These are phyloP conservation scores for Biscogniauxia sp. DNA, from an alignment of 2,329 filamentous ascomycete species.

Conservation along the genomic window DNA sequence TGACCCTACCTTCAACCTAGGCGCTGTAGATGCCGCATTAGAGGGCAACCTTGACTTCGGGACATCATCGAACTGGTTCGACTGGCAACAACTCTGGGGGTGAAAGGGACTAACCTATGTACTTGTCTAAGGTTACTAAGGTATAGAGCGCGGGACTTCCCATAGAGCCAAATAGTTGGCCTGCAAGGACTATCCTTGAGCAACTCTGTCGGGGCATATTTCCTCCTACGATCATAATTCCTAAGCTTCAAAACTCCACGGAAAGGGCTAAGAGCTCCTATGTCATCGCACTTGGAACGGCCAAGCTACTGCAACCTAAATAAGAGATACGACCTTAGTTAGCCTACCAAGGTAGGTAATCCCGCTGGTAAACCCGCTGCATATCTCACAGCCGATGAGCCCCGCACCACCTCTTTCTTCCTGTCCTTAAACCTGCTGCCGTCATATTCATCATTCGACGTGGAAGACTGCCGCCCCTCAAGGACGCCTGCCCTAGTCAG, in stretches of 20 bases:
- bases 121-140: neutral
- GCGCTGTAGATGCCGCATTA: slow-evolving; percentile 52
- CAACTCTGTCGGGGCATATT: neutral
- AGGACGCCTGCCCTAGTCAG: neutral
- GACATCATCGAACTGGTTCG: slow-evolving; percentile 49
- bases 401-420: neutral
- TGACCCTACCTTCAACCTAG: slow-evolving; percentile 53
- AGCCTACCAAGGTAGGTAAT: neutral
- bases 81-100: slow-evolving; percentile 33
- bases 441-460: neutral
- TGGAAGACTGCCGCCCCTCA: neutral
- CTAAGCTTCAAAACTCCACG: neutral
- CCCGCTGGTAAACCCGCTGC: neutral
- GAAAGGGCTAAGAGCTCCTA: neutral
- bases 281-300: neutral
- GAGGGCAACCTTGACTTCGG: slow-evolving; percentile 55
- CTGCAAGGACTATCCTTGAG: neutral
- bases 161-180: neutral
- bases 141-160: neutral
- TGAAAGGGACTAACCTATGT: neutral
- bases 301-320: neutral
- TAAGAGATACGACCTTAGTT: neutral
- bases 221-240: neutral
- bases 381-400: neutral
- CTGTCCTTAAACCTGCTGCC: neutral